Evolutionary conservation across 2,329 filamentous ascomycete species (phyloP).

Genomic region (Trichophyton benhamiae): DNA sequence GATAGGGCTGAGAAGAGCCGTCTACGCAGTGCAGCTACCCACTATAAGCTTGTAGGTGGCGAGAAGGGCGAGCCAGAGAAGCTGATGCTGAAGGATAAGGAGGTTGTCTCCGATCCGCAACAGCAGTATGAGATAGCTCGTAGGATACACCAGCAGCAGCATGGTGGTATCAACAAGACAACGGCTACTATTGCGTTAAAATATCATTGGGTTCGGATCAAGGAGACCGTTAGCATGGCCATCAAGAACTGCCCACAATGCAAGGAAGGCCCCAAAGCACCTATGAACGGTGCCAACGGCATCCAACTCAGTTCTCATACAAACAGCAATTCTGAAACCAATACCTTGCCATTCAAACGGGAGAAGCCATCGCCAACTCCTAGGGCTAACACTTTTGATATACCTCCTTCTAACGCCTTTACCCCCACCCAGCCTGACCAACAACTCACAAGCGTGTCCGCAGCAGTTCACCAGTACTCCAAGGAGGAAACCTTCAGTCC

Average conservation of each 20-base stretch:
- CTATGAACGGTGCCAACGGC: slow-evolving; percentile 14
- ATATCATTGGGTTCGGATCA: slow-evolving; percentile 96
- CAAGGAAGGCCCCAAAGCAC: slow-evolving; percentile 61
- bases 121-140: slow-evolving; percentile 83
- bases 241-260: slow-evolving; percentile 86
- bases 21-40: slow-evolving; percentile 80
- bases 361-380: slow-evolving; percentile 6
- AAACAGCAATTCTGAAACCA: slow-evolving; percentile 10
- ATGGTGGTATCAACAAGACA: slow-evolving; percentile 96
- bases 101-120: slow-evolving; percentile 82
- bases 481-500: slow-evolving; percentile 23
- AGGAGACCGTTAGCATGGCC: slow-evolving; percentile 89
- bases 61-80: slow-evolving; percentile 48
- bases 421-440: slow-evolving; percentile 10
- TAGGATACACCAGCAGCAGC: slow-evolving; percentile 58
- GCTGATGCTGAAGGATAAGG: slow-evolving; percentile 94
- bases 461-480: slow-evolving; percentile 12
- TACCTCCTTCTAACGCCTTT: slow-evolving; percentile 10
- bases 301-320: background rate
- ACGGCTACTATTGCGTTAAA: slow-evolving; percentile 86
- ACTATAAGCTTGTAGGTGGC: slow-evolving; percentile 65
- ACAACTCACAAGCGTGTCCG: slow-evolving; percentile 9
- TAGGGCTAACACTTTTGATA: slow-evolving; percentile 7
- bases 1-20: slow-evolving; percentile 93
- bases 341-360: slow-evolving; percentile 13